Conservation (phyloP, 2,329 filamentous ascomycete genomes). For the Byssothecium circinans region DNA sequence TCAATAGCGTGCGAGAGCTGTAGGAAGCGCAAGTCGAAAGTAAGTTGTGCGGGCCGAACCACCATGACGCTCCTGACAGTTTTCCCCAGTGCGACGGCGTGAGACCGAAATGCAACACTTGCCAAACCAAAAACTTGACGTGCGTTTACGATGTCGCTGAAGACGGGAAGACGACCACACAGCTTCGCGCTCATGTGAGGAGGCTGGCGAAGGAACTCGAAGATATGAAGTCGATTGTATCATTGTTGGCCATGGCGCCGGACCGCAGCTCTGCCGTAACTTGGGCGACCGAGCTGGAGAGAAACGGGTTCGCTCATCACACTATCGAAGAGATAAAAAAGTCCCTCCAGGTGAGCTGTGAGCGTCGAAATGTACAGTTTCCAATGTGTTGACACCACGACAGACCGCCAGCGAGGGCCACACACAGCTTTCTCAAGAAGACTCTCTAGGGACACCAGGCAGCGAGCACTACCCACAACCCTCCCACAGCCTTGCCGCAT, state of each 20-base stretch:
- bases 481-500: slow-evolving; percentile 25
- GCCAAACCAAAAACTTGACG: slow-evolving; percentile 41
- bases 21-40: slow-evolving; percentile 45
- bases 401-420: slow-evolving; percentile 29
- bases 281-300: slow-evolving; percentile 42
- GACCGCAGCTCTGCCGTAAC: slow-evolving; percentile 38
- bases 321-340: slow-evolving; percentile 41
- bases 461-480: slow-evolving; percentile 29
- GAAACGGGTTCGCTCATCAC: slow-evolving; percentile 42
- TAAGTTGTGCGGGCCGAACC: slow-evolving; percentile 8
- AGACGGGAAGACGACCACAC: slow-evolving; percentile 44
- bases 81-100: slow-evolving; percentile 41
- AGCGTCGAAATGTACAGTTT: not conserved
- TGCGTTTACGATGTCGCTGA: slow-evolving; percentile 45
- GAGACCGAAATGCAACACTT: slow-evolving; percentile 44
- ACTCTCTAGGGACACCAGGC: slow-evolving; percentile 29
- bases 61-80: slow-evolving; percentile 13
- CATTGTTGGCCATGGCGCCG: slow-evolving; percentile 38
- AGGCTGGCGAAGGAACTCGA: slow-evolving; percentile 43
- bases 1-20: slow-evolving; percentile 46
- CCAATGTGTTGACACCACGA: slow-evolving; percentile 12
- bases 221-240: slow-evolving; percentile 43
- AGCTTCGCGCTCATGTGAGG: slow-evolving; percentile 41
- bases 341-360: slow-evolving; percentile 35
- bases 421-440: slow-evolving; percentile 24